A percentile compares a stretch with the other conserved stretches of the same genome.
Conservation (phyloP, 2,329 filamentous ascomycete genomes). For the Aspergillus brasiliensis region DNA sequence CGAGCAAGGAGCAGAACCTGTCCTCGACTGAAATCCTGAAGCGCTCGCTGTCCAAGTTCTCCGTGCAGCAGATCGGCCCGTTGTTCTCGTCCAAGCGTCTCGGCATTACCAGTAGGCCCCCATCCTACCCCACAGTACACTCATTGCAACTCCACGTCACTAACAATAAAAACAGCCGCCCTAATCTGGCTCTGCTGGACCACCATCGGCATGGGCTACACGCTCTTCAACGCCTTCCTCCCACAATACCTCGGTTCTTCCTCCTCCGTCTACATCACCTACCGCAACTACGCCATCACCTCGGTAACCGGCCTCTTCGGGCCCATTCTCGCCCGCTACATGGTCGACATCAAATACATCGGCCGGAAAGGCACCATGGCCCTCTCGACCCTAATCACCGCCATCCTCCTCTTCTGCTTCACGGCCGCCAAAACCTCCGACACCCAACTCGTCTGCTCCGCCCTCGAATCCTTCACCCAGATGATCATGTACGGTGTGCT, state of each 20-base stretch:
- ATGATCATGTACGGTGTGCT: slow-evolving; percentile 58
- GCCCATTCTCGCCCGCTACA: slow-evolving; percentile 71
- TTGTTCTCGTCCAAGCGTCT: too few species aligned
- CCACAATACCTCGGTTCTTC: slow-evolving; percentile 76
- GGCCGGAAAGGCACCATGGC: slow-evolving; percentile 61
- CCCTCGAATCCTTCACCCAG: slow-evolving; percentile 56
- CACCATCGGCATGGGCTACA: slow-evolving; percentile 82
- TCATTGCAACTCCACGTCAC: too few species aligned
- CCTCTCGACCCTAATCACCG: slow-evolving; percentile 54
- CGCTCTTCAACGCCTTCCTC: slow-evolving; percentile 85
- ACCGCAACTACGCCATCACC: slow-evolving; percentile 82
- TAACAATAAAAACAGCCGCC: slow-evolving; percentile 29
- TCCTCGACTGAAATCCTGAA: too few species aligned
- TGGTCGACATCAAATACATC: slow-evolving; percentile 69
- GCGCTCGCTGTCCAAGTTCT: too few species aligned
- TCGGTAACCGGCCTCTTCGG: slow-evolving; percentile 76
- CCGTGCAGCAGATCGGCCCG: too few species aligned
- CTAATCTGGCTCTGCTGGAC: slow-evolving; percentile 78
- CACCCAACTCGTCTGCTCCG: slow-evolving; percentile 53
- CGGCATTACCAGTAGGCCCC: too few species aligned
- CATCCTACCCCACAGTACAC: too few species aligned
- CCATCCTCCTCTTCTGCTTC: slow-evolving; percentile 58
- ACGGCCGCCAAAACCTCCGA: slow-evolving; percentile 51
- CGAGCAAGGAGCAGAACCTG: too few species aligned
- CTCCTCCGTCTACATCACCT: slow-evolving; percentile 51